These are phyloP conservation scores for Saururus chinensis DNA, from an alignment of 164 flowering plant genomes.

Conservation along the genomic window DNA sequence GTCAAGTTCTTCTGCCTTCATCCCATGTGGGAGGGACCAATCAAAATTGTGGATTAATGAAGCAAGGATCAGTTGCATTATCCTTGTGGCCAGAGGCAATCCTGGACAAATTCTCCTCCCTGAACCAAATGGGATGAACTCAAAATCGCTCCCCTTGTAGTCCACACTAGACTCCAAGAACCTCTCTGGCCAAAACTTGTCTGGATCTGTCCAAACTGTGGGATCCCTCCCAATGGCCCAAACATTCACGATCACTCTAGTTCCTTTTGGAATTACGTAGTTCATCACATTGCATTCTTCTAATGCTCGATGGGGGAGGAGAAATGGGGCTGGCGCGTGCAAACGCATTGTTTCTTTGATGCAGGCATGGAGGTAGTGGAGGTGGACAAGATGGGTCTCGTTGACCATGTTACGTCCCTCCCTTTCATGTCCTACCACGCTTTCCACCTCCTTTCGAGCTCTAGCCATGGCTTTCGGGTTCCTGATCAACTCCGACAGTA, in stretches of 20 bases:
- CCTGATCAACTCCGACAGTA: conserved; percentile 9
- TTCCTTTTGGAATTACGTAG: conserved; percentile 14
- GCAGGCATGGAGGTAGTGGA: conserved; percentile 17
- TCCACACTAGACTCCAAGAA: conserved; percentile 15
- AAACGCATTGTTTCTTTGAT: conserved; percentile 25
- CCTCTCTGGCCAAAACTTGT: conserved; percentile 20
- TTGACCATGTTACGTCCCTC: conserved; percentile 5
- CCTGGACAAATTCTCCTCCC: conserved; percentile 26
- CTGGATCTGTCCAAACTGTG: conserved; percentile 14
- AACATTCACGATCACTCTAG: conserved; percentile 21
- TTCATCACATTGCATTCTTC: conserved; percentile 15
- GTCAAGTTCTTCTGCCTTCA: conserved; percentile 6
- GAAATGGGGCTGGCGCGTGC: conserved; percentile 24
- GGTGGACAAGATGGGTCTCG: conserved; percentile 18
- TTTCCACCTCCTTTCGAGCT: conserved; percentile 12
- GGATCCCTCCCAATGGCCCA: conserved; percentile 26
- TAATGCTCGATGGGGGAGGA: conserved; percentile 18
- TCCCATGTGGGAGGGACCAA: conserved; percentile 15
- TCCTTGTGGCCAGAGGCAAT: conserved; percentile 13
- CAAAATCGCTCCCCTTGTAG: conserved; percentile 24
- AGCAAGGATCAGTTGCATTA: conserved; percentile 16
- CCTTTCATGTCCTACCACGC: conserved; percentile 8
- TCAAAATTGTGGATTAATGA: conserved; percentile 21
- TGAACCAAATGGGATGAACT: conserved; percentile 24
- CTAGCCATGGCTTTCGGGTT: conserved; percentile 11